Conservation (phyloP, 148 eudicot genomes). For the Rheum nobile region DNA sequence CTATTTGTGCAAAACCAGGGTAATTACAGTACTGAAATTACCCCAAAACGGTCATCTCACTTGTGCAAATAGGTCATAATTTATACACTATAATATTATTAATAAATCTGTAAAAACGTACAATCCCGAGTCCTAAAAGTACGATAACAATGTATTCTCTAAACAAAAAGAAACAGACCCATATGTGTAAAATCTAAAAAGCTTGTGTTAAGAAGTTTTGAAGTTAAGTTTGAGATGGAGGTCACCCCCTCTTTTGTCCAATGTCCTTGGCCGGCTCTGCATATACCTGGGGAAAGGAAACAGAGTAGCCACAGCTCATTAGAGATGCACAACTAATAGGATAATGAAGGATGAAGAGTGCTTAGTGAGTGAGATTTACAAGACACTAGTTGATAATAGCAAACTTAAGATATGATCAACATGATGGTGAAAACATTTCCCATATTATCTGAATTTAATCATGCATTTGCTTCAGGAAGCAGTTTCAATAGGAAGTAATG, state of each 20-base stretch:
- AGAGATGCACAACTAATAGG: neutral
- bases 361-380: neutral
- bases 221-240: neutral
- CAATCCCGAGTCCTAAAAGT: neutral
- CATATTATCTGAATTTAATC: neutral
- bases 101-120: neutral
- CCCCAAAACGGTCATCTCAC: too few relatives aligned
- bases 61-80: too few relatives aligned
- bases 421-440: neutral
- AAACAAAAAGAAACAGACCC: too few relatives aligned
- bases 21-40: too few relatives aligned
- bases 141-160: neutral
- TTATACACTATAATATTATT: neutral
- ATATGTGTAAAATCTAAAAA: neutral
- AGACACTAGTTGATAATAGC: neutral
- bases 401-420: neutral
- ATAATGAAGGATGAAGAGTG: neutral
- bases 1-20: too few relatives aligned
- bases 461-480: neutral
- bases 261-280: neutral
- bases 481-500: neutral
- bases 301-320: neutral
- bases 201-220: neutral
- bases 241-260: neutral
- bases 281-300: neutral